phyloP scores from a whole-genome alignment of 306 rosid species.

The Argentina anserina region DNA sequence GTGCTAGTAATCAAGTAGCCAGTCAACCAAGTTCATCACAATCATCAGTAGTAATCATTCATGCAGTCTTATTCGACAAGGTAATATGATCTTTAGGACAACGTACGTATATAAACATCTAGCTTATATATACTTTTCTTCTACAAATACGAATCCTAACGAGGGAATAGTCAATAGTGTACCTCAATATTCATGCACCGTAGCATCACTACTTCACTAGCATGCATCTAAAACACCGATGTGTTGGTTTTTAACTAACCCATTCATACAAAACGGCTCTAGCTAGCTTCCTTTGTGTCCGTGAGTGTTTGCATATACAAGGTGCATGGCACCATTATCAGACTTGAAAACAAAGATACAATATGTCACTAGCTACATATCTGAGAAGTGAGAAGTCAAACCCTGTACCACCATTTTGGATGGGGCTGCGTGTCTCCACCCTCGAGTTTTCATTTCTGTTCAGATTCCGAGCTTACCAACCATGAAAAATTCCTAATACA shows the following conservation, averaged over 20 bases:
- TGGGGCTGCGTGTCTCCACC: slow-evolving; percentile 21
- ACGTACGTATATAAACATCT: no score
- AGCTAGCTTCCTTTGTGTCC: neutral
- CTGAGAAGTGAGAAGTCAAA: slow-evolving; percentile 32
- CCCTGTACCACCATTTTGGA: slow-evolving; percentile 6
- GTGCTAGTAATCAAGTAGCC: neutral
- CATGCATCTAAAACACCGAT: no score
- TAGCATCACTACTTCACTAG: no score
- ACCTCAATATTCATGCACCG: no score
- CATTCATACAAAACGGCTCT: neutral
- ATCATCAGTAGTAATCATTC: no score
- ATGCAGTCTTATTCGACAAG: neutral
- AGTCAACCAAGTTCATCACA: neutral
- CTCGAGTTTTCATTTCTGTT: slow-evolving; percentile 6
- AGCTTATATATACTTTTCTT: no score
- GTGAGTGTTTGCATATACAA: neutral
- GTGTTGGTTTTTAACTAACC: no score
- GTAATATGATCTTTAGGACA: no score
- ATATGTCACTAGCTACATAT: neutral
- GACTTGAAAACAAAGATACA: neutral
- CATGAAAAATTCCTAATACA: slow-evolving; percentile 12
- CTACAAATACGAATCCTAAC: no score
- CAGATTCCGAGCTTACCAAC: slow-evolving; percentile 25
- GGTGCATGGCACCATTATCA: neutral
- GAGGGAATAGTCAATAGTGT: neutral